A percentile compares a stretch with the other conserved stretches of the same genome.
Conservation (phyloP, 768 basidiomycete species). For the Tephrocybe rancida region DNA sequence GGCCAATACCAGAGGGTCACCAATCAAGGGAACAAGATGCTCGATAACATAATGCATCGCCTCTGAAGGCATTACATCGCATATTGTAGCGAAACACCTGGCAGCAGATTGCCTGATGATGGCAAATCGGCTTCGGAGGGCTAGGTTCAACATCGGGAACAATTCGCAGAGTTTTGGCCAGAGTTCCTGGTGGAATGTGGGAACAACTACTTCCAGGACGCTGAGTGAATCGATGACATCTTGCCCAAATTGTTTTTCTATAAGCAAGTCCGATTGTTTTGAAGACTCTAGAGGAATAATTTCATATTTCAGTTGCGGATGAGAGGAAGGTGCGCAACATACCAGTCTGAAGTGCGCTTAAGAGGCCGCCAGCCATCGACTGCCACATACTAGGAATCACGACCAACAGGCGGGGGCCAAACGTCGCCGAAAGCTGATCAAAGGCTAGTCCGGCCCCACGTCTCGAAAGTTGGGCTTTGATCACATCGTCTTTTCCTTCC, state of each 20-base stretch:
- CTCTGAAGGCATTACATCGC: conserved; percentile 80
- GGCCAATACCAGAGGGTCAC: conserved; percentile 70
- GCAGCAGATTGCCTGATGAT: conserved; percentile 91
- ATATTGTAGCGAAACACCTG: conserved; percentile 84
- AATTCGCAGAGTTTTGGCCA: conserved; percentile 69
- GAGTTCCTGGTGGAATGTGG: conserved; percentile 71
- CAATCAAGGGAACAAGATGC: conserved; percentile 75
- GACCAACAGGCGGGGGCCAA: conserved; percentile 72
- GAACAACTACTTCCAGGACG: conserved; percentile 80
- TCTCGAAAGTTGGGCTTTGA: conserved; percentile 71
- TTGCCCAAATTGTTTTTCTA: conserved; percentile 79
- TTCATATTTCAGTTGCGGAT: not conserved
- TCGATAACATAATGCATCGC: conserved; percentile 93
- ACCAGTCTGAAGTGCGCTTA: conserved; percentile 72
- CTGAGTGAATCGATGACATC: conserved; percentile 93
- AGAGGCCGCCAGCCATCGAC: conserved; percentile 80
- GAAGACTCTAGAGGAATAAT: conserved; percentile 44
- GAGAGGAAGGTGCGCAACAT: conserved; percentile 21
- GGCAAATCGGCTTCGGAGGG: conserved; percentile 84
- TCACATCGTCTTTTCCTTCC: conserved; percentile 56
- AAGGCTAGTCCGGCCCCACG: conserved; percentile 89
- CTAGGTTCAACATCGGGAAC: conserved; percentile 76
- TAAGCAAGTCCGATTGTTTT: conserved; percentile 59
- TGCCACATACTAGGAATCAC: conserved; percentile 95
- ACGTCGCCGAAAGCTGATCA: conserved; percentile 70